Evolutionary conservation across 140 eudicot species (phyloP).

Genomic region (Cichorium intybus): DNA sequence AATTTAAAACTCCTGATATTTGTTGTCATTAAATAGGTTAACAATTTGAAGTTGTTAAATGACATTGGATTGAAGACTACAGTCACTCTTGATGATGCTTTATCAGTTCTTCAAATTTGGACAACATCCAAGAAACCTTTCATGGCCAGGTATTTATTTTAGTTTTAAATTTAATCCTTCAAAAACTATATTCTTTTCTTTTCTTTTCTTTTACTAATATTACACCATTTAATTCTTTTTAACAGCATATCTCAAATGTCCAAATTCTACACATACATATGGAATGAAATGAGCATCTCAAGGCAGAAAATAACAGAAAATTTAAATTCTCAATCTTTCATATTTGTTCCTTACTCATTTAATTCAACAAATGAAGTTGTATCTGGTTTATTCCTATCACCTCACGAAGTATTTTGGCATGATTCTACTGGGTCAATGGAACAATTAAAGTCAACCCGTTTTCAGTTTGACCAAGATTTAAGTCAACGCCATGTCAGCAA

Average conservation of each 20-base stretch:
- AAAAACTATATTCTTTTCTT: not conserved
- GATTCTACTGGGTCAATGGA: slow-evolving; percentile 70
- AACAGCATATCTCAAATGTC: slow-evolving; percentile 83
- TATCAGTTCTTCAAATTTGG: slow-evolving; percentile 66
- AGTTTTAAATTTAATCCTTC: not conserved
- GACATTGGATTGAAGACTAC: slow-evolving; percentile 71
- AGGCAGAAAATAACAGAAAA: slow-evolving; percentile 47
- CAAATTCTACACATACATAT: slow-evolving; percentile 62
- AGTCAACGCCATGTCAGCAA: slow-evolving; percentile 30
- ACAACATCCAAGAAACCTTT: slow-evolving; percentile 54
- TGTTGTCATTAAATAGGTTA: slow-evolving; percentile 46
- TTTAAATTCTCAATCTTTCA: slow-evolving; percentile 61
- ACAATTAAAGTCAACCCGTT: slow-evolving; percentile 27
- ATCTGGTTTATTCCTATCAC: slow-evolving; percentile 69
- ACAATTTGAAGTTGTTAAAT: slow-evolving; percentile 51
- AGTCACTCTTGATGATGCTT: slow-evolving; percentile 66
- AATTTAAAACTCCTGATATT: not conserved
- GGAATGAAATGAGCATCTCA: slow-evolving; percentile 64
- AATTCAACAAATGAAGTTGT: slow-evolving; percentile 44
- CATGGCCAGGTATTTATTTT: slow-evolving; percentile 69
- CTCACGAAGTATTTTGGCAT: slow-evolving; percentile 82
- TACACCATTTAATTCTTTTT: not conserved
- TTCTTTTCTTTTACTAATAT: not conserved
- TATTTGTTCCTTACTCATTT: slow-evolving; percentile 64
- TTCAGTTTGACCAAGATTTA: slow-evolving; percentile 16